phyloP scores from a whole-genome alignment of 257 asterid genomes.

The Gentiana straminea region DNA sequence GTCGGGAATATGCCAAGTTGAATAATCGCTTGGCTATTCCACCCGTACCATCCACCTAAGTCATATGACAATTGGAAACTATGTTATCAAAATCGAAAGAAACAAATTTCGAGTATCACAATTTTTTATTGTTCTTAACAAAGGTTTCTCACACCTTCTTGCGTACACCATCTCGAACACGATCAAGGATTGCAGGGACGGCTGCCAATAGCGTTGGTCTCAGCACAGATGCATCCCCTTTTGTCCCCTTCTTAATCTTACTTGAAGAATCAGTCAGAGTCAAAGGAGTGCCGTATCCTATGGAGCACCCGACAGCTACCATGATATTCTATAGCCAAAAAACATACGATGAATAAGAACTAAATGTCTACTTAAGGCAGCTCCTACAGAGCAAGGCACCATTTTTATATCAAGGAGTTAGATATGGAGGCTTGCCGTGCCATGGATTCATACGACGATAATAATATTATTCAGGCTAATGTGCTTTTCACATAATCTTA shows the following conservation, averaged over 20 bases:
- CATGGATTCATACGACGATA: too few relatives aligned
- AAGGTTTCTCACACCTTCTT: constrained; percentile 50
- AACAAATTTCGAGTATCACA: not conserved
- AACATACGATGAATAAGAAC: not conserved
- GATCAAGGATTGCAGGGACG: constrained; percentile 97
- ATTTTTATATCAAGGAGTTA: too few relatives aligned
- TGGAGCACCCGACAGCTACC: constrained; percentile 77
- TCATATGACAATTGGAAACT: constrained; percentile 12
- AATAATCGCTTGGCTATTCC: constrained; percentile 79
- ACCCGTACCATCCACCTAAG: constrained; percentile 80
- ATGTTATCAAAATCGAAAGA: constrained; percentile 1
- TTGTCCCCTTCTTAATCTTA: constrained; percentile 87
- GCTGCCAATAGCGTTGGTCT: constrained; percentile 88
- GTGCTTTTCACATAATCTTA: too few relatives aligned
- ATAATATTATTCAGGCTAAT: too few relatives aligned
- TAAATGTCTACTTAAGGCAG: too few relatives aligned
- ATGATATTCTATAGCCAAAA: constrained; percentile 47
- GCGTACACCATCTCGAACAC: constrained; percentile 94
- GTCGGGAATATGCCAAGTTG: constrained; percentile 80
- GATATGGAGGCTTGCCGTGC: too few relatives aligned
- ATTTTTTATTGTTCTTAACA: not conserved
- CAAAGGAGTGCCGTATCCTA: constrained; percentile 95
- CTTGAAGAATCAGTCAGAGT: constrained; percentile 94
- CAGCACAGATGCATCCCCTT: constrained; percentile 81
- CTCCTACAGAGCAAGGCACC: too few relatives aligned